Evolutionary conservation across 1,284 basidiomycete species (phyloP).

Genomic region (Boletus semigastroideus): DNA sequence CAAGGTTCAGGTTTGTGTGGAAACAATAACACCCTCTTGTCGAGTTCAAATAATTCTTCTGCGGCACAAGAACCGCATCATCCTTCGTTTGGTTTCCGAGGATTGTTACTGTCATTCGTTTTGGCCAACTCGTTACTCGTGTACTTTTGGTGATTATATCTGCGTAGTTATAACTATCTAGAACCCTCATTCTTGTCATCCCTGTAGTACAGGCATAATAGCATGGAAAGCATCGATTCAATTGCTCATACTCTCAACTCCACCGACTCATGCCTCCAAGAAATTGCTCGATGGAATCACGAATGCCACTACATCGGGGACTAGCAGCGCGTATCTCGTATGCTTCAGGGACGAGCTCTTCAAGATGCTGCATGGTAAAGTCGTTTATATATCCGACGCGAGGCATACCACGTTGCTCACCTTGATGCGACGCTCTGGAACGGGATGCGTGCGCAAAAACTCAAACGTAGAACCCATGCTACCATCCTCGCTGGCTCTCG

Average conservation of each 20-base stretch:
- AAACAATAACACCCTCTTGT: background rate
- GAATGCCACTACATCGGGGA: conserved; percentile 43
- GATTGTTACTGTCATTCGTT: conserved; percentile 9
- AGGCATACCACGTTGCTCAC: conserved; percentile 38
- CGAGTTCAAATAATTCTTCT: conserved; percentile 7
- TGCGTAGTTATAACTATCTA: background rate
- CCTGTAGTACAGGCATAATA: background rate
- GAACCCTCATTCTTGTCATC: background rate
- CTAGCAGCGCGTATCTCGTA: conserved; percentile 50
- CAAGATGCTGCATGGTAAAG: conserved; percentile 44
- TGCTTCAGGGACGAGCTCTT: conserved; percentile 55
- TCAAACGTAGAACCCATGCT: conserved; percentile 37
- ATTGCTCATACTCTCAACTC: conserved; percentile 5
- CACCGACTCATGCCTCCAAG: conserved; percentile 19
- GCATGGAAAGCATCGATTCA: background rate
- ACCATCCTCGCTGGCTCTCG: conserved; percentile 45
- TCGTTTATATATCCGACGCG: background rate
- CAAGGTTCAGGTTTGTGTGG: conserved; percentile 42
- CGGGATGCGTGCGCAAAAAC: conserved; percentile 78
- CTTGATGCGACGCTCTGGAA: conserved; percentile 66
- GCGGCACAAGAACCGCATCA: background rate
- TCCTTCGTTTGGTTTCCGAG: background rate
- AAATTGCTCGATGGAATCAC: conserved; percentile 27
- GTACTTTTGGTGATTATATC: conserved; percentile 4
- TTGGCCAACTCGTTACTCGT: conserved; percentile 8